A percentile compares a stretch with the other conserved stretches of the same genome.
phyloP scores from a whole-genome alignment of 2,329 filamentous ascomycete species.

The Fusarium sp. region DNA sequence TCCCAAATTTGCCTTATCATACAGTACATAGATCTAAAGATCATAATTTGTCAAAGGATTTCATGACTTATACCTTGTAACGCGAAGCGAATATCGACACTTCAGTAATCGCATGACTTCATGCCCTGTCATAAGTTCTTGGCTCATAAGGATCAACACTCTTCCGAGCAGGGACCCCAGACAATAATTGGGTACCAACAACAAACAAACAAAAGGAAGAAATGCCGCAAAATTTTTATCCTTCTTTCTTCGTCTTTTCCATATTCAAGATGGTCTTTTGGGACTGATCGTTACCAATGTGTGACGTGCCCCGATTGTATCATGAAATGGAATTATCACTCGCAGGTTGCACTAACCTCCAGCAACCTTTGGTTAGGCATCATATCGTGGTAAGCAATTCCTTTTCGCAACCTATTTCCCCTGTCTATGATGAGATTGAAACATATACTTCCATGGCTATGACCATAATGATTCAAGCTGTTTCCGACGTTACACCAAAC shows the following conservation, averaged over 20 bases:
- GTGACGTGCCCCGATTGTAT: background rate
- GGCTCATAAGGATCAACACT: slow-evolving; percentile 6
- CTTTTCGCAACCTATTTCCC: background rate
- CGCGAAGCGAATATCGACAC: background rate
- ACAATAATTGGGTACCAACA: background rate
- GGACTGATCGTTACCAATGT: background rate
- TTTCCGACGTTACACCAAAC: slow-evolving; percentile 10
- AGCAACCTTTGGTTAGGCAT: background rate
- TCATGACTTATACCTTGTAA: background rate
- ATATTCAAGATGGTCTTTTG: fast-evolving
- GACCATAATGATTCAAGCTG: slow-evolving; percentile 15
- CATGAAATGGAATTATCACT: background rate
- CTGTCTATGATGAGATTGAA: slow-evolving; percentile 13
- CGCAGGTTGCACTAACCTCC: background rate
- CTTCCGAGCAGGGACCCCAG: slow-evolving; percentile 4
- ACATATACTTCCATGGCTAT: slow-evolving; percentile 30
- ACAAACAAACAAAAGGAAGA: background rate
- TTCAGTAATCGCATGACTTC: background rate
- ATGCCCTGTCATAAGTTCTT: background rate
- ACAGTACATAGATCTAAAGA: background rate
- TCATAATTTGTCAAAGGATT: background rate
- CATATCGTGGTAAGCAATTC: background rate
- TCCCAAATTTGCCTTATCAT: background rate
- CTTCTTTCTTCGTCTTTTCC: background rate
- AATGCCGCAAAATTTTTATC: background rate